Evolutionary conservation across 768 basidiomycete species (phyloP).

Genomic region (Scleroderma citrinum): DNA sequence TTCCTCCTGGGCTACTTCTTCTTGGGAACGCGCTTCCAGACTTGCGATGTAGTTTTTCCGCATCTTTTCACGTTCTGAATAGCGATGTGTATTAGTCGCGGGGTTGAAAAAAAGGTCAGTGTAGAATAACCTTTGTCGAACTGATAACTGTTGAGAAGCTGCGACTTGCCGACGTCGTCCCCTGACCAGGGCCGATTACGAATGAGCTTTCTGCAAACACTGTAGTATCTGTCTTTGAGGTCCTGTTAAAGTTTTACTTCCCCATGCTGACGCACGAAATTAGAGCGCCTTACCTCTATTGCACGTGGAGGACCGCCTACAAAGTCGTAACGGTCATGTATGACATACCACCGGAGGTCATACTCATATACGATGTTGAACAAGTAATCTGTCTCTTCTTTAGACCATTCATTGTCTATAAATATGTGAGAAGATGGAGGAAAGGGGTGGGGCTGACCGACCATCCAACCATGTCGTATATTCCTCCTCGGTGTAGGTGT

Average conservation of each 20-base stretch:
- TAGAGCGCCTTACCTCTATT: slow-evolving; percentile 54
- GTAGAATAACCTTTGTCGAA: slow-evolving; percentile 76
- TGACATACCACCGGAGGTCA: slow-evolving; percentile 84
- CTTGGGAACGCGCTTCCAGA: slow-evolving; percentile 82
- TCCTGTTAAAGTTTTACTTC: slow-evolving; percentile 45
- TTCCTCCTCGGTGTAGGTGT: slow-evolving; percentile 81
- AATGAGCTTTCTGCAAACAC: slow-evolving; percentile 83
- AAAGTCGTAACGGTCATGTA: slow-evolving; percentile 85
- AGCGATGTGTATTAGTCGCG: slow-evolving; percentile 1
- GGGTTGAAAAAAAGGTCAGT: background rate
- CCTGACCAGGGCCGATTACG: slow-evolving; percentile 81
- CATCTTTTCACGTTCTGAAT: slow-evolving; percentile 73
- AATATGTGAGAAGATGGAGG: background rate
- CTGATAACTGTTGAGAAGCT: slow-evolving; percentile 61
- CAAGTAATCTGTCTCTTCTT: slow-evolving; percentile 91
- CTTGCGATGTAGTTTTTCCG: slow-evolving; percentile 84
- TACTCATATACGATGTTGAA: slow-evolving; percentile 76
- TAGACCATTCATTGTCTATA: slow-evolving; percentile 79
- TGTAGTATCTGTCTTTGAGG: slow-evolving; percentile 90
- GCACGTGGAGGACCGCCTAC: slow-evolving; percentile 45
- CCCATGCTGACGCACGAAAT: background rate
- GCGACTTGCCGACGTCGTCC: slow-evolving; percentile 66
- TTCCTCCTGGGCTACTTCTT: slow-evolving; percentile 93
- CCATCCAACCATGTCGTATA: slow-evolving; percentile 78
- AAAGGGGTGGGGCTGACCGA: slow-evolving; percentile 20